Conservation (phyloP, 2,329 filamentous ascomycete species). For the Incumbomyces lentus region DNA sequence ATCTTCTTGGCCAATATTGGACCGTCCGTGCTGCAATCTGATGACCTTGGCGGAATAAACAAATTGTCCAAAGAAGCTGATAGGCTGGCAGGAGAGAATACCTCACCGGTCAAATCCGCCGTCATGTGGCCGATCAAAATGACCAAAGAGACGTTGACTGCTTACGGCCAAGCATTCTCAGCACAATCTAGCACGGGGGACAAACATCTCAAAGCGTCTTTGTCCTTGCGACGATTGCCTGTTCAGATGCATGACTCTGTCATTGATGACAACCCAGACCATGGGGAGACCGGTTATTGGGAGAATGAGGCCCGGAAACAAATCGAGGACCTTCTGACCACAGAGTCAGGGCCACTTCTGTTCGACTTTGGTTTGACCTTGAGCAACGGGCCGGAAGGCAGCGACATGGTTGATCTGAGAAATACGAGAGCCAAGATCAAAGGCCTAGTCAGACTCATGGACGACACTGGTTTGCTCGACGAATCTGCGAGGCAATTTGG, state of each 20-base stretch:
- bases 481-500: not conserved
- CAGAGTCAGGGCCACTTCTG: not conserved
- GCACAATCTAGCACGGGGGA: too few species aligned
- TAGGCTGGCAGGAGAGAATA: not conserved
- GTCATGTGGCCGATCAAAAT: conserved; percentile 2
- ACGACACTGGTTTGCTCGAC: not conserved
- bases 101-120: not conserved
- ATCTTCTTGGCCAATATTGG: conserved; percentile 1
- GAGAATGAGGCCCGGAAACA: too few species aligned
- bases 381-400: not conserved
- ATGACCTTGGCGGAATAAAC: not conserved
- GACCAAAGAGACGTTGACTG: not conserved
- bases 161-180: too few species aligned
- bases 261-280: too few species aligned
- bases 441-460: not conserved
- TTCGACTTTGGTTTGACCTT: not conserved
- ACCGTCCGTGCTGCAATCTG: not conserved
- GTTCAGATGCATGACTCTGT: too few species aligned
- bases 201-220: not conserved
- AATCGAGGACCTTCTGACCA: not conserved
- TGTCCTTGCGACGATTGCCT: not conserved
- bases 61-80: not conserved
- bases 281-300: too few species aligned
- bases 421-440: conserved; percentile 1
- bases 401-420: conserved; percentile 3